Base-by-base conservation (phyloP, 768 basidiomycete species). In the Leucocoprinus leucothites region DNA sequence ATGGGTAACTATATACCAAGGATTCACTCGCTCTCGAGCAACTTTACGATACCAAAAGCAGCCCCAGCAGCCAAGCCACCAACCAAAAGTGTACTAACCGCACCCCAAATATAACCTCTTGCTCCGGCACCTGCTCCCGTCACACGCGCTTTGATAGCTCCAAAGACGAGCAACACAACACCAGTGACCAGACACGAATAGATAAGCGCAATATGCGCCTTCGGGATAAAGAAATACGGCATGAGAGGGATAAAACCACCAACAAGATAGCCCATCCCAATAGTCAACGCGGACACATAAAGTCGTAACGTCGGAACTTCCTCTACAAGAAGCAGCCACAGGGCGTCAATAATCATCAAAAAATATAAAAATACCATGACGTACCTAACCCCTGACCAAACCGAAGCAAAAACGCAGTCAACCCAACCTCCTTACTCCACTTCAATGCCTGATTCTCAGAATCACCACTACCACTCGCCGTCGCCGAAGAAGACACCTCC, bases 371-470 rank as follows among this genome's bases (percentile, higher is more conserved):
- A 5, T 31, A 31, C 11, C 11, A 11, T 42, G 54, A 26, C 86
- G 58, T 64, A 91, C 89, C 89, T 49, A 97, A 65, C 16, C 94
- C 93, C 67, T 91, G 89, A n/a, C 95, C 95, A 61, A 98, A 98
- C 71, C 93, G 97, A 62, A 98, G 81, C 63, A 99, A 72, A 74
- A 99, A 99, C 2, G 94, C 85, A 0, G 96, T 95, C 36, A 98
- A 69, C 0, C 97, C 97, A 58, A 94, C 83, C 25, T 88, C 85
- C 44, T 84, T 82, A 58, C 82, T 85, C 84, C 87, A 91, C 59
- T 77, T 77, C 48, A 87, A 71, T 9, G 71, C 66, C 14, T 77
- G 75, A 2, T 70, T 77, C 64, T 92, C 90, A 55, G 80, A 81
- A 55, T 86, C 83, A 14, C 65, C 64, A n/a, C n/a, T n/a, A n/a